Conservation (phyloP, 306 rosid species). For the Lablab purpureus region DNA sequence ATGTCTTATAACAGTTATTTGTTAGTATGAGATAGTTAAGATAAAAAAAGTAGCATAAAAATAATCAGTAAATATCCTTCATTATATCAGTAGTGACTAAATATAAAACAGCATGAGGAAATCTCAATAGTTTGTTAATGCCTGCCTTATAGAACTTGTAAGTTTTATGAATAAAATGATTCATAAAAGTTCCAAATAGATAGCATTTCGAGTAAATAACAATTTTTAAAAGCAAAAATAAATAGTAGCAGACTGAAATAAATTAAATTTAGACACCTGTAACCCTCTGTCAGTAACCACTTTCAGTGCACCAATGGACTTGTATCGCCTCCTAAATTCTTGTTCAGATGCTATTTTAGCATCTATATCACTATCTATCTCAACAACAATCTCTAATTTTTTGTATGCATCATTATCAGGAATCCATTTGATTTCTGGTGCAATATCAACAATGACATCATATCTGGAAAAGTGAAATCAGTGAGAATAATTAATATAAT, state of each 20-base stretch:
- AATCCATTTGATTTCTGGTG: constrained; percentile 87
- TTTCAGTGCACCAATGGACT: constrained; percentile 73
- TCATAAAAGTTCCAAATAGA: constrained; percentile 17
- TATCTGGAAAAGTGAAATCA: constrained; percentile 67
- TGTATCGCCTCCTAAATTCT: constrained; percentile 80
- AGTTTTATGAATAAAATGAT: constrained; percentile 26
- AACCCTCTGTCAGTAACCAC: constrained; percentile 85
- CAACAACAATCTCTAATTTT: constrained; percentile 84
- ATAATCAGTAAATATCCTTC: constrained; percentile 21
- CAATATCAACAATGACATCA: constrained; percentile 86
- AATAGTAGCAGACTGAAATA: constrained; percentile 9
- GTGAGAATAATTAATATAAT: constrained; percentile 41
- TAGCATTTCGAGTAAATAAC: constrained; percentile 10
- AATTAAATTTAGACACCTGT: constrained; percentile 67
- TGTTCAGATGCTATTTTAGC: constrained; percentile 69
- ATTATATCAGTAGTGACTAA: constrained; percentile 18
- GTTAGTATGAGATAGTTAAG: not conserved
- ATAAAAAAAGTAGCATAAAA: constrained; percentile 7
- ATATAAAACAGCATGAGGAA: constrained; percentile 29
- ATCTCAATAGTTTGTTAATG: constrained; percentile 10
- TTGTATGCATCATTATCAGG: constrained; percentile 77
- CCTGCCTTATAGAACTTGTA: constrained; percentile 34
- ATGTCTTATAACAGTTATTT: not conserved
- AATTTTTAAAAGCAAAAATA: not conserved
- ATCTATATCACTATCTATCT: constrained; percentile 82